phyloP scores from a whole-genome alignment of 768 basidiomycete species.

The Boletus tylopilopsis region DNA sequence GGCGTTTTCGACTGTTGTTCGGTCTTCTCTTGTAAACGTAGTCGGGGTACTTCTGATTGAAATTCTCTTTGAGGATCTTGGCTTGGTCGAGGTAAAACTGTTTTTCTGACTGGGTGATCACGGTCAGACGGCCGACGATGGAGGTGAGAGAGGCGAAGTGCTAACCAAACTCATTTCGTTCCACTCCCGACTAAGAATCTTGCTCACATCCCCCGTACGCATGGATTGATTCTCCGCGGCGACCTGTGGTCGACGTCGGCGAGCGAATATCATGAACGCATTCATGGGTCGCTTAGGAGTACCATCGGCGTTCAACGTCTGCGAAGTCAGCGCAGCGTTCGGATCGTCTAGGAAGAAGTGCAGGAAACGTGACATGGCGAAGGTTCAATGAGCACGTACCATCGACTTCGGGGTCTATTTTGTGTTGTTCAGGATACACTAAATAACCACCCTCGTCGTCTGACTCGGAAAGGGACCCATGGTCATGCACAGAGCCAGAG shows the following conservation, averaged over 20 bases:
- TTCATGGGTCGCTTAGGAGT: slow-evolving; percentile 92
- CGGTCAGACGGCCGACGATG: slow-evolving; percentile 13
- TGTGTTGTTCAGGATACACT: slow-evolving; percentile 33
- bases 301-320: slow-evolving; percentile 81
- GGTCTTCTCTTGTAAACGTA: slow-evolving; percentile 87
- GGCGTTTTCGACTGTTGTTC: slow-evolving; percentile 77
- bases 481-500: slow-evolving; percentile 35
- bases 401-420: slow-evolving; percentile 43
- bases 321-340: slow-evolving; percentile 56
- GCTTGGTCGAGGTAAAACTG: slow-evolving; percentile 88
- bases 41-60: slow-evolving; percentile 84
- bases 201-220: slow-evolving; percentile 89
- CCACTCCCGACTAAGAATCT: slow-evolving; percentile 86
- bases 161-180: slow-evolving; percentile 71
- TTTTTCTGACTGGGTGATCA: slow-evolving; percentile 58
- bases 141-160: slow-evolving; percentile 7
- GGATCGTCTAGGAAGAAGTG: slow-evolving; percentile 33
- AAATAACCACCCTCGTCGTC: slow-evolving; percentile 46
- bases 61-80: slow-evolving; percentile 79
- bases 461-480: slow-evolving; percentile 52
- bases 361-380: slow-evolving; percentile 13
- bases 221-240: slow-evolving; percentile 84
- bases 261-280: slow-evolving; percentile 91
- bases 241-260: slow-evolving; percentile 77
- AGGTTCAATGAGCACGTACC: slow-evolving; percentile 32